Evolutionary conservation across 1,139 yeast genomes (phyloP).

Genomic region (Magnusiomyces clavatus): DNA sequence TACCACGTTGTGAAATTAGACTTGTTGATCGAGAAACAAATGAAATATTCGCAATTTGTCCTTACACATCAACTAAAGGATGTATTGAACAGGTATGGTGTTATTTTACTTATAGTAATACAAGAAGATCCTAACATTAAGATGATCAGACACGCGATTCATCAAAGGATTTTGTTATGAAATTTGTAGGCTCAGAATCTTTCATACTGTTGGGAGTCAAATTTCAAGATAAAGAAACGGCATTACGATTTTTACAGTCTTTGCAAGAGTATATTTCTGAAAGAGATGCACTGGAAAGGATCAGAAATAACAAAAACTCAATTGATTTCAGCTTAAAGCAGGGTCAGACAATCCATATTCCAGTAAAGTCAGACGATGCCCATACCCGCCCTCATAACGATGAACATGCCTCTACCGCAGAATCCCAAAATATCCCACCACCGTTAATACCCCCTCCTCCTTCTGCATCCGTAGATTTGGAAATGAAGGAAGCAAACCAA

Average conservation of each 20-base stretch:
- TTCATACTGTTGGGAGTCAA: conserved; percentile 37
- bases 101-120: not conserved
- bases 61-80: not conserved
- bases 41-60: not conserved
- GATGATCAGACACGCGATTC: conserved; percentile 22
- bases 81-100: not conserved
- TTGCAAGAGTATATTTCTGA: conserved; percentile 31
- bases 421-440: conserved; percentile 6
- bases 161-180: conserved; percentile 28
- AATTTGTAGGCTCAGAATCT: conserved; percentile 28
- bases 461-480: conserved; percentile 1
- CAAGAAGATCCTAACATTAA: not conserved
- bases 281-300: conserved; percentile 16
- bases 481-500: not conserved
- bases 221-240: conserved; percentile 32
- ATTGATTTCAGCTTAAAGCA: conserved; percentile 25
- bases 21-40: not conserved
- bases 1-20: not conserved
- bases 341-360: conserved; percentile 26
- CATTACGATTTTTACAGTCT: conserved; percentile 36
- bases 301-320: conserved; percentile 16
- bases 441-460: conserved; percentile 22
- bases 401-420: not conserved
- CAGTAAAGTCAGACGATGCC: not conserved
- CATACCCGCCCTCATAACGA: not conserved